A percentile compares a stretch with the other conserved stretches of the same genome.
These are phyloP conservation scores for Ottelia alismoides DNA, from an alignment of 106 monocot species.

Conservation along the genomic window DNA sequence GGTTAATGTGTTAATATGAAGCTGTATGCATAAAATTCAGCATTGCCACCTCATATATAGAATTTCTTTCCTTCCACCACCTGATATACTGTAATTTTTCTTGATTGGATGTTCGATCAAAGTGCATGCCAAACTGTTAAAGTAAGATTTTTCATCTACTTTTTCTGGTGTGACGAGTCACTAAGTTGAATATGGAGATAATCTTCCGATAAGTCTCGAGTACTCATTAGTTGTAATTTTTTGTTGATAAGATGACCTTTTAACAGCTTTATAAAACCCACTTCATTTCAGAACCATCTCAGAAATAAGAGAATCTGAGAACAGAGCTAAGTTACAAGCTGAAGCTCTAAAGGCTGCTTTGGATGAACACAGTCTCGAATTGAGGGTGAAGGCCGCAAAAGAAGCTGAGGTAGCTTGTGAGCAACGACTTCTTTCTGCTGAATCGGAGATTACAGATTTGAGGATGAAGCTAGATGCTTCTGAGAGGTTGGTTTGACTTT, in stretches of 20 bases:
- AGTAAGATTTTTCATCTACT: not conserved
- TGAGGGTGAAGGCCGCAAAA: constrained; percentile 94
- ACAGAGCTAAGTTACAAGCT: constrained; percentile 60
- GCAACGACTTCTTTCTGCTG: constrained; percentile 63
- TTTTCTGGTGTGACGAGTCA: not conserved
- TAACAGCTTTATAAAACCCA: not conserved
- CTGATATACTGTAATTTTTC: no score
- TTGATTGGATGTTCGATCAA: no score
- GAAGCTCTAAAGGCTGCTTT: constrained; percentile 47
- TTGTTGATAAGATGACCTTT: no score
- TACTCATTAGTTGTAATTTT: no score
- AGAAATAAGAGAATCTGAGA: constrained; percentile 87
- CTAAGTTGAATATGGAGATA: no score
- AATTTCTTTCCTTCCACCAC: no score
- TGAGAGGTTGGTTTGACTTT: constrained; percentile 40
- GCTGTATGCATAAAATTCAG: no score
- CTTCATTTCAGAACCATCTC: constrained; percentile 40
- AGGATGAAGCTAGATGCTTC: constrained; percentile 63
- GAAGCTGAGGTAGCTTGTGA: constrained; percentile 91
- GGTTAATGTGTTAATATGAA: no score
- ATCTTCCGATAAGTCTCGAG: no score
- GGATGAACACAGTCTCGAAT: constrained; percentile 80
- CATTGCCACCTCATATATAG: no score
- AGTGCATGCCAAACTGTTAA: not conserved
- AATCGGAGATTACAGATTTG: constrained; percentile 67